Evolutionary conservation across 805 yeast species (phyloP).

Genomic region (Citeromyces matritensis): DNA sequence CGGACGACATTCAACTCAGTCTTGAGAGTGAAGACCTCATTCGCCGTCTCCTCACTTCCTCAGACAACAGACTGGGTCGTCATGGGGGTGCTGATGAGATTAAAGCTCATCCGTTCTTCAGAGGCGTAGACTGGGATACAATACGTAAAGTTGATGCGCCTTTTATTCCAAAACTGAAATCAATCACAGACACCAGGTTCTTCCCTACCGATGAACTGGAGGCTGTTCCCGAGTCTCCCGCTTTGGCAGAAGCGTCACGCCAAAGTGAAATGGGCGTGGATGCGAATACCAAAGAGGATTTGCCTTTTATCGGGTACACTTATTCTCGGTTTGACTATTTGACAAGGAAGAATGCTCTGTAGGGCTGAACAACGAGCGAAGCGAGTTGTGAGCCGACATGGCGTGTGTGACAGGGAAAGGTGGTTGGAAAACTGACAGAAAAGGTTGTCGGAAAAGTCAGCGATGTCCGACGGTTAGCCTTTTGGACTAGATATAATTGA

Average conservation of each 20-base stretch:
- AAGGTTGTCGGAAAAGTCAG: too few species aligned
- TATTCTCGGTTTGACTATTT: conserved; percentile 88
- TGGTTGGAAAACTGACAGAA: too few species aligned
- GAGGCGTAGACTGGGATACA: conserved; percentile 93
- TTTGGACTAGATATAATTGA: too few species aligned
- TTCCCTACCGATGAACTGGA: conserved; percentile 97
- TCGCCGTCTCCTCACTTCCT: conserved; percentile 55
- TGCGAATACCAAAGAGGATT: conserved; percentile 58
- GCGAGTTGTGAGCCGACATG: too few species aligned
- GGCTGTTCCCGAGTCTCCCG: conserved; percentile 86
- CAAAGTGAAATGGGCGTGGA: conserved; percentile 32
- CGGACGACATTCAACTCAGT: conserved; percentile 82
- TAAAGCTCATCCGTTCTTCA: conserved; percentile 80
- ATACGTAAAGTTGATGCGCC: conserved; percentile 86
- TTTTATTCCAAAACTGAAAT: conserved; percentile 79
- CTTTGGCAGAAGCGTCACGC: conserved; percentile 48
- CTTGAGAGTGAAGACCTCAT: conserved; percentile 84
- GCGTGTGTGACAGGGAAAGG: too few species aligned
- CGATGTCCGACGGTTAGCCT: too few species aligned
- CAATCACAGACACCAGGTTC: conserved; percentile 91
- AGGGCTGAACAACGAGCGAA: too few species aligned
- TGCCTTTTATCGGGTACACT: conserved; percentile 96
- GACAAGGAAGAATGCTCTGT: conserved; percentile 53
- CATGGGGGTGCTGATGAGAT: conserved; percentile 88
- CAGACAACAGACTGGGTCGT: conserved; percentile 74